Conservation (phyloP, 2,329 filamentous ascomycete genomes). For the Aspergillus quadricinctus region DNA sequence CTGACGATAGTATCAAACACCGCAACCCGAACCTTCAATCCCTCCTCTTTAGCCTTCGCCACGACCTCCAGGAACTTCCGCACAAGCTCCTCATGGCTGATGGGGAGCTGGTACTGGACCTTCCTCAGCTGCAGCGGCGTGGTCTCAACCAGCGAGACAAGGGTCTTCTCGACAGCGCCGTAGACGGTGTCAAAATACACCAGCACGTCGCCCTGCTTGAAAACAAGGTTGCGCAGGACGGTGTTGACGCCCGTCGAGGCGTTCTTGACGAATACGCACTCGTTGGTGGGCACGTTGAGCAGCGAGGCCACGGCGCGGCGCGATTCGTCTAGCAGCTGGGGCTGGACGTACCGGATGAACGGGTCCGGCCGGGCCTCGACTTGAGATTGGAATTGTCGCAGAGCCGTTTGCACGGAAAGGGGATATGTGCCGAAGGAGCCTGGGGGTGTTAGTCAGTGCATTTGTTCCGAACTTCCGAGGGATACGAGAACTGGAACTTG, state of each 20-base stretch:
- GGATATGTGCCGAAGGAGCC: slow-evolving; percentile 78
- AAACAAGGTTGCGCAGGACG: slow-evolving; percentile 70
- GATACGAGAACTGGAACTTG: slow-evolving; percentile 34
- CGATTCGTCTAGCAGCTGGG: slow-evolving; percentile 58
- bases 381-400: slow-evolving; percentile 62
- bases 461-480: not conserved
- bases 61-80: slow-evolving; percentile 58
- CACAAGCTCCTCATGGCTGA: slow-evolving; percentile 65
- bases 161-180: slow-evolving; percentile 68
- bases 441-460: slow-evolving; percentile 5
- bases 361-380: slow-evolving; percentile 67
- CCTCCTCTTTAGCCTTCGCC: slow-evolving; percentile 47
- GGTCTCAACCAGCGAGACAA: slow-evolving; percentile 69
- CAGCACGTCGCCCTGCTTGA: slow-evolving; percentile 65
- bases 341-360: slow-evolving; percentile 69
- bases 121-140: slow-evolving; percentile 47
- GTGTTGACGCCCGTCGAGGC: slow-evolving; percentile 69
- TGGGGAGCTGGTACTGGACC: slow-evolving; percentile 64
- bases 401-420: slow-evolving; percentile 52
- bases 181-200: slow-evolving; percentile 77
- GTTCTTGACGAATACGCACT: slow-evolving; percentile 74
- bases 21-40: slow-evolving; percentile 62
- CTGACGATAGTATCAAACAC: slow-evolving; percentile 79
- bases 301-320: slow-evolving; percentile 62
- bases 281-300: slow-evolving; percentile 61